A percentile compares a stretch with the other conserved stretches of the same genome.
These are phyloP conservation scores for Pseudogymnoascus sp. DNA, from an alignment of 2,329 filamentous ascomycete species.

Conservation along the genomic window DNA sequence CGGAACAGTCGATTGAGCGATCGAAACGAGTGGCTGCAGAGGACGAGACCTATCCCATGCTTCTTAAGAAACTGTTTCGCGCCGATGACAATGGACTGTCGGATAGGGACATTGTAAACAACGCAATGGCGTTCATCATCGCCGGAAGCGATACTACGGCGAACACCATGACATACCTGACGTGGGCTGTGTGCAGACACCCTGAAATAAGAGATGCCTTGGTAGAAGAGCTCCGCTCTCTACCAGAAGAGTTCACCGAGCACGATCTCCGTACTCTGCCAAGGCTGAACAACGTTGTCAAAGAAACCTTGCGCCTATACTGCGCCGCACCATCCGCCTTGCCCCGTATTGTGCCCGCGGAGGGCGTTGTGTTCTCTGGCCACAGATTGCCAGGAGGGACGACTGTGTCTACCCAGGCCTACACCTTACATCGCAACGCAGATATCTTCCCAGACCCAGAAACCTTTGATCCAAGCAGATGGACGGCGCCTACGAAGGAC, in stretches of 20 bases:
- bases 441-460: slow-evolving; percentile 29
- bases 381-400: slow-evolving; percentile 28
- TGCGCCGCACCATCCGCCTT: slow-evolving; percentile 27
- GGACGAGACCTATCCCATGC: background rate
- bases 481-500: slow-evolving; percentile 28
- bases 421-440: slow-evolving; percentile 32
- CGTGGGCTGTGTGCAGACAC: slow-evolving; percentile 7
- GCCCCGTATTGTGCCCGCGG: slow-evolving; percentile 23
- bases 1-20: background rate
- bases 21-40: background rate
- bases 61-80: background rate
- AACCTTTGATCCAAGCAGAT: slow-evolving; percentile 32
- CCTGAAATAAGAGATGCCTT: slow-evolving; percentile 14
- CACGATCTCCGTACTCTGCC: slow-evolving; percentile 24
- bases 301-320: slow-evolving; percentile 30
- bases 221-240: slow-evolving; percentile 17
- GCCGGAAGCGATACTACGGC: background rate
- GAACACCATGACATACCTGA: background rate
- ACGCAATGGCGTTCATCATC: background rate
- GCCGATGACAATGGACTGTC: background rate
- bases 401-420: slow-evolving; percentile 30
- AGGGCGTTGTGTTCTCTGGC: slow-evolving; percentile 24
- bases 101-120: background rate
- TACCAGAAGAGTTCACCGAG: slow-evolving; percentile 16
- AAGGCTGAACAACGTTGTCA: slow-evolving; percentile 27